Evolutionary conservation across 257 asterid species (phyloP).

Genomic region (Nicotiana sylvestris): DNA sequence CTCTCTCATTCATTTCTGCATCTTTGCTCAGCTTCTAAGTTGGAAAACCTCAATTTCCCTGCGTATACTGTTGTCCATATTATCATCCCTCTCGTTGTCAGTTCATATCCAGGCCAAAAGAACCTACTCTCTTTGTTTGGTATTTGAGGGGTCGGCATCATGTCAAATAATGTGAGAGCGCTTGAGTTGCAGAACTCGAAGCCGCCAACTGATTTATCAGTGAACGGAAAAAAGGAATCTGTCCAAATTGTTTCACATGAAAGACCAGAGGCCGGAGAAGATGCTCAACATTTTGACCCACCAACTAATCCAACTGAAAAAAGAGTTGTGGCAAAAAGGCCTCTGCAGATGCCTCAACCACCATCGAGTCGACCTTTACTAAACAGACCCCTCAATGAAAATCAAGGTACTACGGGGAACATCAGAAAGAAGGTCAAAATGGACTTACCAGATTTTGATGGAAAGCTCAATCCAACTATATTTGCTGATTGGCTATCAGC

Average conservation of each 20-base stretch:
- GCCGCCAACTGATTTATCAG: background rate
- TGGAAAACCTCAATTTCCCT: background rate
- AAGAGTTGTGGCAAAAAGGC: background rate
- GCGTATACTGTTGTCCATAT: background rate
- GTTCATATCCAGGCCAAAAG: background rate
- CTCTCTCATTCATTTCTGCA: background rate
- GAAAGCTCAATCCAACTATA: slow-evolving; percentile 11
- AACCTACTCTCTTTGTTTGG: background rate
- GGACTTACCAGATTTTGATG: slow-evolving; percentile 3
- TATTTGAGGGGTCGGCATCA: background rate
- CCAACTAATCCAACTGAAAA: background rate
- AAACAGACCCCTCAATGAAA: background rate
- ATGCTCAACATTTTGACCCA: background rate
- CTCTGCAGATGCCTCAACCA: slow-evolving; percentile 11
- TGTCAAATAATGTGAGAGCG: slow-evolving; percentile 1
- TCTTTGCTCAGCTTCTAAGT: background rate
- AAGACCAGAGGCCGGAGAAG: background rate
- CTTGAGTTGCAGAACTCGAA: slow-evolving; percentile 2
- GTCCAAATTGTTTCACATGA: background rate
- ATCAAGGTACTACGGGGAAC: background rate
- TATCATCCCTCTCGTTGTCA: background rate
- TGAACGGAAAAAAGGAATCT: background rate
- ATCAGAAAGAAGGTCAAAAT: background rate
- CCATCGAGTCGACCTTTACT: background rate
- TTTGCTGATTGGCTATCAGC: slow-evolving; percentile 11